Evolutionary conservation across 2,329 filamentous ascomycete genomes (phyloP).

Genomic region (Eutypa lata): DNA sequence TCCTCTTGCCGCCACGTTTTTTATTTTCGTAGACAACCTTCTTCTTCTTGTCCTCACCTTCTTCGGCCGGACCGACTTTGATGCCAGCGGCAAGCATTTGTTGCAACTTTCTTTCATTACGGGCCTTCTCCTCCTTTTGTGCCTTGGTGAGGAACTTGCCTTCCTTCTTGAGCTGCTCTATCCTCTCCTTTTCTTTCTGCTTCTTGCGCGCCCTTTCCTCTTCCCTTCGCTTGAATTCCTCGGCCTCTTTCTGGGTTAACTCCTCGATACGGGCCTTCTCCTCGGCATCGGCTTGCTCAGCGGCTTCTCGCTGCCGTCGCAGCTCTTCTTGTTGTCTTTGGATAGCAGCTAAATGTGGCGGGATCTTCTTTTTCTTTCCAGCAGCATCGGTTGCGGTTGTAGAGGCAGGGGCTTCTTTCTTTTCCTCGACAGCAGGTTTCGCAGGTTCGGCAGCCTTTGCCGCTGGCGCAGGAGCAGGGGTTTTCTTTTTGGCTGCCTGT

Average conservation of each 20-base stretch:
- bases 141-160: slow-evolving; percentile 85
- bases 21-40: slow-evolving; percentile 70
- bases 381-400: slow-evolving; percentile 41
- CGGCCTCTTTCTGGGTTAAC: slow-evolving; percentile 59
- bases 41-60: slow-evolving; percentile 61
- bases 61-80: slow-evolving; percentile 62
- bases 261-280: slow-evolving; percentile 65
- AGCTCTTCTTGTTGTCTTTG: slow-evolving; percentile 83
- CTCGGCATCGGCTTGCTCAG: slow-evolving; percentile 55
- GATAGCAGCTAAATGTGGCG: slow-evolving; percentile 66
- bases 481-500: slow-evolving; percentile 83
- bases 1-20: slow-evolving; percentile 66
- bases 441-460: slow-evolving; percentile 55
- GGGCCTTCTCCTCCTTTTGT: slow-evolving; percentile 77
- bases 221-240: slow-evolving; percentile 67
- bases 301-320: slow-evolving; percentile 63
- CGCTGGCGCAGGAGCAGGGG: slow-evolving; percentile 43
- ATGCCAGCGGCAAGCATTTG: slow-evolving; percentile 80
- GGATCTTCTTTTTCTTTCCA: slow-evolving; percentile 84
- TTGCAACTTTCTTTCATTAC: slow-evolving; percentile 75
- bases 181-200: slow-evolving; percentile 80
- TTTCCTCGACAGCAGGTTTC: slow-evolving; percentile 47
- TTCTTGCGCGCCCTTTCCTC: slow-evolving; percentile 77
- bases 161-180: slow-evolving; percentile 84
- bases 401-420: slow-evolving; percentile 44